phyloP scores from a whole-genome alignment of 305 asterid genomes.

The Solanum hybrid region DNA sequence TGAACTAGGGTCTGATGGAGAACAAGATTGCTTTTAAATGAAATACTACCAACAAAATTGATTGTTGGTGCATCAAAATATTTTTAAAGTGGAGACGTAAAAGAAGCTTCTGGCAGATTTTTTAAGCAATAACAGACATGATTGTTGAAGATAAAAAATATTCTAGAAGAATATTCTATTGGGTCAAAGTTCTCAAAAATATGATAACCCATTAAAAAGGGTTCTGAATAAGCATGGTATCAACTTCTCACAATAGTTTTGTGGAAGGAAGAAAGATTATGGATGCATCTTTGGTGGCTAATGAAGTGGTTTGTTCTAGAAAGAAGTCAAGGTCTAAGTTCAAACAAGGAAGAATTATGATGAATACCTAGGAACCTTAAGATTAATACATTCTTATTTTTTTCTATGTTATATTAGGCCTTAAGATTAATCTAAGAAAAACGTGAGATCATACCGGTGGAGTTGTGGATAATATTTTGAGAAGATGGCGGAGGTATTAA shows the following conservation, averaged over 20 bases:
- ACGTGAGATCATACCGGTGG: background rate
- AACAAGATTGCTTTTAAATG: background rate
- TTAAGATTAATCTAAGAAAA: background rate
- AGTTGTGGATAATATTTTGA: background rate
- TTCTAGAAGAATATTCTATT: background rate
- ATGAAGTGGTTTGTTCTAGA: background rate
- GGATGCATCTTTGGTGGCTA: background rate
- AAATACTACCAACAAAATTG: background rate
- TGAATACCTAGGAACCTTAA: background rate
- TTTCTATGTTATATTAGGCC: background rate
- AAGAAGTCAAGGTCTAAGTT: background rate
- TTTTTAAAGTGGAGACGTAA: background rate
- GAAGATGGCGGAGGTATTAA: background rate
- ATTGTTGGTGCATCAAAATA: background rate
- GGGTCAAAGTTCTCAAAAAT: background rate
- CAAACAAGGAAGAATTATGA: background rate
- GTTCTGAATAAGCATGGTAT: background rate
- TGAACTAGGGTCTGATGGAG: background rate
- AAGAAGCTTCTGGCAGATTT: background rate
- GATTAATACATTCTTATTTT: background rate
- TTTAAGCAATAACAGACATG: background rate
- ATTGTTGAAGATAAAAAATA: background rate
- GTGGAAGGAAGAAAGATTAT: background rate
- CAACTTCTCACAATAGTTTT: background rate
- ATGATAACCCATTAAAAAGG: background rate